phyloP scores from a whole-genome alignment of 129 eudicot genomes.

The Arctium minus region DNA sequence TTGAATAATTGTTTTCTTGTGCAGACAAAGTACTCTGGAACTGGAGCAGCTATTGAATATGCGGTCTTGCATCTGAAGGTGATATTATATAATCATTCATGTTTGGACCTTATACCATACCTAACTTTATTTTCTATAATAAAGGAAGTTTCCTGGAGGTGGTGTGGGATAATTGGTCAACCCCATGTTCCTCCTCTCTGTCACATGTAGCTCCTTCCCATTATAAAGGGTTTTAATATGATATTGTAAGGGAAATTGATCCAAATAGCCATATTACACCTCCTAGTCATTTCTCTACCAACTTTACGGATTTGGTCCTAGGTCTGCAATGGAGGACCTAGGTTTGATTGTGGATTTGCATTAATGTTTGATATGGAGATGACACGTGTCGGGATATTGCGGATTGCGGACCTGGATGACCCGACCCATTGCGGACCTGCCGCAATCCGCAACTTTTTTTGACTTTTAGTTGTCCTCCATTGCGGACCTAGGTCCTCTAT shows the following conservation, averaged over 20 bases:
- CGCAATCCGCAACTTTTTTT: no score
- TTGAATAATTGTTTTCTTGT: conserved; percentile 12
- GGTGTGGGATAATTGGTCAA: background rate
- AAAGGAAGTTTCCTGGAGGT: background rate
- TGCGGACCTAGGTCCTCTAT: no score
- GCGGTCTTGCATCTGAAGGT: conserved; percentile 81
- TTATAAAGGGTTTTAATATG: background rate
- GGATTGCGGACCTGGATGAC: no score
- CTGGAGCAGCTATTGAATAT: conserved; percentile 93
- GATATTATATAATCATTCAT: background rate
- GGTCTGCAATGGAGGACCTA: no score
- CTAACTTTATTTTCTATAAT: conserved; percentile 5
- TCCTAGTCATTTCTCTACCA: no score
- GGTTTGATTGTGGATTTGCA: no score
- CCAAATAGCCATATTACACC: no score
- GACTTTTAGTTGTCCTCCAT: no score
- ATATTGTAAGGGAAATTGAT: background rate
- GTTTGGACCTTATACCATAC: background rate
- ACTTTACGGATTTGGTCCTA: no score
- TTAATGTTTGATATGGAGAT: no score
- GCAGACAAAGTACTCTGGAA: conserved; percentile 73
- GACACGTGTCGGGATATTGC: no score
- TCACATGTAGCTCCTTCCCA: background rate
- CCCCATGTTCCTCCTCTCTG: background rate
- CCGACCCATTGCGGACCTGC: no score